Base-by-base conservation (phyloP, 768 basidiomycete species). In the Gymnopilus junonius region DNA sequence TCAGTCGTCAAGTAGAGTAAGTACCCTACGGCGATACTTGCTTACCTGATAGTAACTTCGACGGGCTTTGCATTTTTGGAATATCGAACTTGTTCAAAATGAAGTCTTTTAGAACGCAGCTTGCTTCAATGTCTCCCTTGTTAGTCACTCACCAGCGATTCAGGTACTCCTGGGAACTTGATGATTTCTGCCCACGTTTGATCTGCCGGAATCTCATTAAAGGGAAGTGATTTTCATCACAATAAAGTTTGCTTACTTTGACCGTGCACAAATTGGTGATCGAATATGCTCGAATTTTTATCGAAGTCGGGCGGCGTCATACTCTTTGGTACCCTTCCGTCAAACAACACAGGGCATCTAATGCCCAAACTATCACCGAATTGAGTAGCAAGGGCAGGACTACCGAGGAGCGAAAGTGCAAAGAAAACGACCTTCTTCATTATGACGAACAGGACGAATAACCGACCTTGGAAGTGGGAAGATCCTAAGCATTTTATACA, bases 261-360 rank as follows among this genome's bases (percentile, higher is more conserved):
- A 17, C 65, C 65, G 23, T 66, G 65, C 6, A 66, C 65, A 23
- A 66, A 66, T 34, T 66, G 65, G 43, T 62, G 61, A 48, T 66
- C 61, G 42, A 62, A 66, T 11, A 66, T 66, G 35, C 65, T 66
- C 4, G 65, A 62, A 51, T 66, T 66, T 43, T 59, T 66, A 21
- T 66, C 65, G n/a, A 66, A 66, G 21, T 66, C 65, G 12, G 65
- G 43, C 42, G 65, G 61, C 14, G 65, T 66, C 61, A 63, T 63
- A n/a, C 32, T 59, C 17, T 62, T 58, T 2, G 61, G 61, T 7
- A 66, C 65, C 11, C 65, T 51, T 25, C 65, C 65, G 34, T 66
- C 65, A 25, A 66, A 66, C 27, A 66, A 32, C 2, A 66, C 42
- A 1, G 42, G 59, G 37, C 65, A 66, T 56, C 27, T 55, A n/a